Conservation (phyloP, 2,329 filamentous ascomycete species). For the Fusarium sublunatum region DNA sequence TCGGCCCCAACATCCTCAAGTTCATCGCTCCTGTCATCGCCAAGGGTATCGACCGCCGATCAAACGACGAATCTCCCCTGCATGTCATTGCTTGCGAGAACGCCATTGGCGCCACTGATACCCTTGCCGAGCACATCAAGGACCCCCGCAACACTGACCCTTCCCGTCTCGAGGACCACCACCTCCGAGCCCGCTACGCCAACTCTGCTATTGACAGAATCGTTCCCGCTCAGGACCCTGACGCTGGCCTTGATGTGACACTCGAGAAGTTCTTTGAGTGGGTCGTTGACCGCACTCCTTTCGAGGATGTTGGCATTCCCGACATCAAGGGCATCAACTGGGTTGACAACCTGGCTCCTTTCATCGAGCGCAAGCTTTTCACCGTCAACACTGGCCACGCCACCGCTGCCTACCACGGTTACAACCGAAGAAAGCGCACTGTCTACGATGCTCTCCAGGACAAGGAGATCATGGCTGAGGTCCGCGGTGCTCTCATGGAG, state of each 20-base stretch:
- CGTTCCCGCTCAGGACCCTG: slow-evolving; percentile 86
- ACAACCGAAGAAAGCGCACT: slow-evolving; percentile 85
- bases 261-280: slow-evolving; percentile 99
- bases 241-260: slow-evolving; percentile 87
- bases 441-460: slow-evolving; percentile 91
- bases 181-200: slow-evolving; percentile 85
- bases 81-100: slow-evolving; percentile 99
- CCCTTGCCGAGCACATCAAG: slow-evolving; percentile 84
- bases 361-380: slow-evolving; percentile 99
- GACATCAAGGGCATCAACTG: slow-evolving; percentile 90
- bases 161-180: slow-evolving; percentile 74
- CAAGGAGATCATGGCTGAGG: slow-evolving; percentile 80
- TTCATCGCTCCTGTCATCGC: slow-evolving; percentile 97
- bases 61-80: slow-evolving; percentile 72
- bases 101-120: slow-evolving; percentile 92
- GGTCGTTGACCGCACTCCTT: slow-evolving; percentile 92
- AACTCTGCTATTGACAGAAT: slow-evolving; percentile 99
- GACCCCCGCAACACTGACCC: slow-evolving; percentile 76
- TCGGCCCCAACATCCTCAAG: slow-evolving; percentile 94
- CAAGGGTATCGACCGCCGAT: slow-evolving; percentile 86
- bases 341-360: slow-evolving; percentile 90
- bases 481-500: slow-evolving; percentile 83
- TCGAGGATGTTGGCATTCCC: slow-evolving; percentile 73
- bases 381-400: slow-evolving; percentile 99
- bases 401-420: slow-evolving; percentile 94